phyloP scores from a whole-genome alignment of 2,329 filamentous ascomycete genomes.

The Gyromitra esculenta region DNA sequence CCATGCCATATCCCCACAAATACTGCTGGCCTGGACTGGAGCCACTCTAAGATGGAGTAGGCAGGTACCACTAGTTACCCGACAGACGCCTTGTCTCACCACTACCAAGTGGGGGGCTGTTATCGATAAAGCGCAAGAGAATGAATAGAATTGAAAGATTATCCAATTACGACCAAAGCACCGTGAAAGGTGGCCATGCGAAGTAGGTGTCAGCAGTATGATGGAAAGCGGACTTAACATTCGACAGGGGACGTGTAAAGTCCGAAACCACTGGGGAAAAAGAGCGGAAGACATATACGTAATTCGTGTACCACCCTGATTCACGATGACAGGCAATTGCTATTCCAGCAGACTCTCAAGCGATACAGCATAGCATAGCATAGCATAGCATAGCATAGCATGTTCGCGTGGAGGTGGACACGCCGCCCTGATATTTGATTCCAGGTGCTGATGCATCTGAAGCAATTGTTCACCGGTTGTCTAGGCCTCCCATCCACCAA shows the following conservation, averaged over 20 bases:
- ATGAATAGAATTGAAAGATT: background rate
- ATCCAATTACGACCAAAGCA: background rate
- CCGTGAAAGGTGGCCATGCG: background rate
- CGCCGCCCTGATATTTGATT: constrained; percentile 12
- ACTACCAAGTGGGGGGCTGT: background rate
- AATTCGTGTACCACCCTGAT: background rate
- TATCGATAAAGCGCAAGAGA: background rate
- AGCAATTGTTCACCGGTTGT: constrained; percentile 6
- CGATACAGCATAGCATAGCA: background rate
- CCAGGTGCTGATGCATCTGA: background rate
- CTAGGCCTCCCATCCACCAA: constrained; percentile 6
- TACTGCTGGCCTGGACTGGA: background rate
- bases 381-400: too few relatives aligned
- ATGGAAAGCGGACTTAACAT: constrained; percentile 14
- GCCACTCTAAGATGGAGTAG: background rate
- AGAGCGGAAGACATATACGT: background rate
- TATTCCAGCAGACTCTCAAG: background rate
- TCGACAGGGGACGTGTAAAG: constrained; percentile 28
- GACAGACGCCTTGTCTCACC: background rate
- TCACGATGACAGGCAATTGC: background rate
- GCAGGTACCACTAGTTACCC: background rate
- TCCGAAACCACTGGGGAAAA: constrained; percentile 22
- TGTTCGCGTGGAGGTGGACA: background rate
- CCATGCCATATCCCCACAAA: background rate
- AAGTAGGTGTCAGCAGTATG: background rate